Percentiles rank a stretch among this genome's conserved stretches.
Evolutionary conservation across 2,329 filamentous ascomycete species (phyloP).

Genomic region (Botrytis galanthina): DNA sequence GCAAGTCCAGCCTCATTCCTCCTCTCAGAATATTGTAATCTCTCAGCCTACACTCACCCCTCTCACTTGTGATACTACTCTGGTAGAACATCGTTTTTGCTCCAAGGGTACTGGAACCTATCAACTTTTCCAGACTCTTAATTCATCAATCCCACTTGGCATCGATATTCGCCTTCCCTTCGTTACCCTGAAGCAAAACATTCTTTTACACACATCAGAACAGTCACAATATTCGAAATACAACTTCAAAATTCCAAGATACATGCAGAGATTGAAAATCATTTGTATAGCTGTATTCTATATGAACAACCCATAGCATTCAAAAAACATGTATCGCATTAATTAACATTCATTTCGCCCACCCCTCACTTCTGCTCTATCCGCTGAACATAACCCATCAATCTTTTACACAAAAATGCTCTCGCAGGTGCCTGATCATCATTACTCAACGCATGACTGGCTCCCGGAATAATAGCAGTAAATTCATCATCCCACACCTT

Average conservation of each 20-base stretch:
- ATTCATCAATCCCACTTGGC: neutral
- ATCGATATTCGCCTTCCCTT: neutral
- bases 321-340: neutral
- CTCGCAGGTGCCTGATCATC: constrained; percentile 46
- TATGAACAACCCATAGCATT: neutral
- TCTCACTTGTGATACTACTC: neutral
- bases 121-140: neutral
- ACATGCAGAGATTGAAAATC: neutral
- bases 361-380: neutral
- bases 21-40: neutral
- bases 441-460: constrained; percentile 49
- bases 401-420: constrained; percentile 25
- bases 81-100: neutral
- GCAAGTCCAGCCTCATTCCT: rapidly evolving
- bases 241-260: neutral
- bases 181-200: neutral
- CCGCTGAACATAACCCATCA: constrained; percentile 24
- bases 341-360: neutral
- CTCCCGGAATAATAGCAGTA: constrained; percentile 49
- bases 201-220: neutral
- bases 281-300: neutral
- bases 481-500: constrained; percentile 47
- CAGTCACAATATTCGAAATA: neutral
- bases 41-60: neutral
- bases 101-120: neutral